A percentile compares a stretch with the other conserved stretches of the same genome.
phyloP scores from a whole-genome alignment of 2,329 filamentous ascomycete genomes.

The Paecilomyces variotii region DNA sequence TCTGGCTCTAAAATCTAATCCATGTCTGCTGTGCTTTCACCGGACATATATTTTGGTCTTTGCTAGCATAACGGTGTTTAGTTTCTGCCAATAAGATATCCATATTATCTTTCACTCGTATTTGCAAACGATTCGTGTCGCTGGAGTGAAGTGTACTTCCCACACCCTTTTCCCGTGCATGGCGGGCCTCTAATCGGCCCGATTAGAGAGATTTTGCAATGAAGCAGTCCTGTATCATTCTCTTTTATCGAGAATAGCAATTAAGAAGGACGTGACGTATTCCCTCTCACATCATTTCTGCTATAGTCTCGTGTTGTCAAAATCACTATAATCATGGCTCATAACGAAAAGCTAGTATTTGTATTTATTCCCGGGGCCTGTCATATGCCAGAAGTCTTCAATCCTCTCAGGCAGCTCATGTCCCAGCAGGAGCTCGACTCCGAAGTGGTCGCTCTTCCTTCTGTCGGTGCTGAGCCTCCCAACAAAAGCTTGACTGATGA shows the following conservation, averaged over 20 bases:
- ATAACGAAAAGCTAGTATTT: not conserved
- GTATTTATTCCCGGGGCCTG: constrained; percentile 35
- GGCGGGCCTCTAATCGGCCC: too few relatives aligned
- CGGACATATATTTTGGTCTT: not conserved
- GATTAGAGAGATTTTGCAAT: not conserved
- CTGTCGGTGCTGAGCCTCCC: constrained; percentile 14
- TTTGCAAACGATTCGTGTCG: not conserved
- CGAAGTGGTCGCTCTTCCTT: constrained; percentile 17
- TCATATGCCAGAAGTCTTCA: constrained; percentile 27
- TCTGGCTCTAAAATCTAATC: not conserved
- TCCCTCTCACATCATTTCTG: not conserved
- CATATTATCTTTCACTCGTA: not conserved
- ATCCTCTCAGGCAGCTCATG: constrained; percentile 20
- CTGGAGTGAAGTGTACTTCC: too few relatives aligned
- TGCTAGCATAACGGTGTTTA: not conserved
- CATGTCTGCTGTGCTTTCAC: not conserved
- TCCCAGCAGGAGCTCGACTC: constrained; percentile 20
- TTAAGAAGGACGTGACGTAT: not conserved
- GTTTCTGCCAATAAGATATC: not conserved
- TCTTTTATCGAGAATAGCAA: not conserved
- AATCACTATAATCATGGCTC: not conserved
- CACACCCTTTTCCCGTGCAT: too few relatives aligned
- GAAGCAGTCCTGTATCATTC: not conserved
- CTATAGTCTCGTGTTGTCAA: too few relatives aligned
- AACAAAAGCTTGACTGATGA: constrained; percentile 26